Conservation (phyloP, 371 early-diverging fungal species). For the Mortierella sp. region DNA sequence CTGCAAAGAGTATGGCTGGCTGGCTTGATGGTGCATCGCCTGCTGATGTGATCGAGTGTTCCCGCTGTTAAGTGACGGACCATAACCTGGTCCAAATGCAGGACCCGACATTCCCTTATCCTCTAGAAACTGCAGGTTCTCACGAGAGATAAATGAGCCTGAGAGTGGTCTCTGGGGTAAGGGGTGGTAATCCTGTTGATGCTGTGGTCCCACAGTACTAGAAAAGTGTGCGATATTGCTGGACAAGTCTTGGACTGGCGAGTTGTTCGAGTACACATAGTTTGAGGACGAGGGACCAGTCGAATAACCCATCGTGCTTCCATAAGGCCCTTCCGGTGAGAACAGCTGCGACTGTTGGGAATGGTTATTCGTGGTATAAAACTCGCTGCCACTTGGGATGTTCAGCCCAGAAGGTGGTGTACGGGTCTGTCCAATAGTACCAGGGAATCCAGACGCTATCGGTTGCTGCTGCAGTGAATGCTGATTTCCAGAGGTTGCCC, state of each 20-base stretch:
- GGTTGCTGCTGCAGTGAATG: constrained; percentile 19
- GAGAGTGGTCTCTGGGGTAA: constrained; percentile 36
- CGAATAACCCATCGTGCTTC: constrained; percentile 24
- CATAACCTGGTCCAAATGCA: constrained; percentile 47
- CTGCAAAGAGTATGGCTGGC: constrained; percentile 15
- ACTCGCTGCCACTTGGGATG: constrained; percentile 19
- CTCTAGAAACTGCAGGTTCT: constrained; percentile 33
- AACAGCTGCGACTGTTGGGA: constrained; percentile 22
- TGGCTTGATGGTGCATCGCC: no score
- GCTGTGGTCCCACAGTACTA: constrained; percentile 15
- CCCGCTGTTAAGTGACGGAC: constrained; percentile 43
- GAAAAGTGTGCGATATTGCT: constrained; percentile 18
- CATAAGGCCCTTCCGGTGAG: constrained; percentile 49
- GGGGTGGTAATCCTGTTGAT: constrained; percentile 28
- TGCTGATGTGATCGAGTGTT: constrained; percentile 20
- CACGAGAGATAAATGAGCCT: constrained; percentile 26
- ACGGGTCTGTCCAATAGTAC: constrained; percentile 32
- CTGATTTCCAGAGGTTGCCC: constrained; percentile 39
- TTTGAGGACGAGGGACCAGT: constrained; percentile 16
- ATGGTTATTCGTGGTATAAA: no score
- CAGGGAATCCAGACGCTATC: constrained; percentile 18
- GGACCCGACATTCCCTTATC: constrained; percentile 32
- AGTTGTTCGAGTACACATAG: constrained; percentile 36
- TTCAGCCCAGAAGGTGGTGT: constrained; percentile 37
- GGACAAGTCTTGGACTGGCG: constrained; percentile 38